Evolutionary conservation across 2,329 filamentous ascomycete genomes (phyloP).

Genomic region (Trichoderma sp.): DNA sequence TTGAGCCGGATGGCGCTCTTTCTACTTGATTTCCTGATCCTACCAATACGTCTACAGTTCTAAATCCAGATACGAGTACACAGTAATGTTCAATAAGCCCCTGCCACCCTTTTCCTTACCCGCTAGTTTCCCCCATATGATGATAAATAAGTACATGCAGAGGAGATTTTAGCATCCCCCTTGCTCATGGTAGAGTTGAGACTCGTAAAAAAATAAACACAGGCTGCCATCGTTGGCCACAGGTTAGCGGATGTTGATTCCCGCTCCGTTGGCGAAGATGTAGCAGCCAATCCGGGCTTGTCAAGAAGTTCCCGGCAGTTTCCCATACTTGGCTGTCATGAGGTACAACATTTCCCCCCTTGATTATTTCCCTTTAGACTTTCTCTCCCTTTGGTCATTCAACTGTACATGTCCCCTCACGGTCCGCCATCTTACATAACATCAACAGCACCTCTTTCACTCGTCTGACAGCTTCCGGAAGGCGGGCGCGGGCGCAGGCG

Average conservation of each 20-base stretch:
- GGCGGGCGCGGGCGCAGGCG: constrained; percentile 39
- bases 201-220: constrained; percentile 18
- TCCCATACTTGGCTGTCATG: background rate
- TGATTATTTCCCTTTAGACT: background rate
- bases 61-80: constrained; percentile 19
- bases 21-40: constrained; percentile 8
- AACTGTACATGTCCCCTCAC: background rate
- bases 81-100: constrained; percentile 5
- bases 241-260: background rate
- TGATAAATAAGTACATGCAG: constrained; percentile 17
- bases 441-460: constrained; percentile 18
- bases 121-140: constrained; percentile 7
- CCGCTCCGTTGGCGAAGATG: background rate
- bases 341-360: background rate
- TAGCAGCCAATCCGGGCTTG: constrained; percentile 15
- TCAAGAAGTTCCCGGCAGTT: constrained; percentile 14
- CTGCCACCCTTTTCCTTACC: constrained; percentile 1
- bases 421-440: background rate
- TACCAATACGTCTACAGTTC: constrained; percentile 17
- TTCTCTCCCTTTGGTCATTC: background rate
- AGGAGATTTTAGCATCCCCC: constrained; percentile 8
- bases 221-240: background rate
- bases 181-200: constrained; percentile 22
- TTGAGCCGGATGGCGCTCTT: background rate
- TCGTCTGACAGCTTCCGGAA: constrained; percentile 32